phyloP scores from a whole-genome alignment of 2,329 filamentous ascomycete genomes.

The Ascochyta fabae region DNA sequence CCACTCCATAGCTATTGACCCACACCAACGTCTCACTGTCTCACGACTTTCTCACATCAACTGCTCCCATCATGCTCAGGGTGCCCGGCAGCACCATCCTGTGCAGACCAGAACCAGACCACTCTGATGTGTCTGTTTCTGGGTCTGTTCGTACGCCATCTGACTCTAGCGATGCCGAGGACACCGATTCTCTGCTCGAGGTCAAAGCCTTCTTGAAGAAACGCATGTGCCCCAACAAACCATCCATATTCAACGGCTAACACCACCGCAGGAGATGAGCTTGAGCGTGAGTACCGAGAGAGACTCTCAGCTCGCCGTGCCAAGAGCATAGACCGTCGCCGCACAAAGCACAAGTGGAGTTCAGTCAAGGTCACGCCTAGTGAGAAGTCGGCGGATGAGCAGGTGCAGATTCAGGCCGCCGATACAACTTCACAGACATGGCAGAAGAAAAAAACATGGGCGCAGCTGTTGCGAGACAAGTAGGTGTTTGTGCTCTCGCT shows the following conservation, averaged over 20 bases:
- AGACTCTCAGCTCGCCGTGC: background rate
- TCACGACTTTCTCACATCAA: background rate
- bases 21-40: background rate
- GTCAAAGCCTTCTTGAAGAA: background rate
- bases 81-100: background rate
- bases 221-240: background rate
- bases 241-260: background rate
- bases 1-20: background rate
- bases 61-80: background rate
- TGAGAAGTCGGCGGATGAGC: background rate
- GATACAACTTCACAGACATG: background rate
- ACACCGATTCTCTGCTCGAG: background rate
- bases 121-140: background rate
- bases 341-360: conserved; percentile 1
- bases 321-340: background rate
- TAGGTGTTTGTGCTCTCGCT: too few relatives aligned
- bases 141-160: background rate
- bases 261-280: background rate
- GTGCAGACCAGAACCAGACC: background rate
- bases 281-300: background rate
- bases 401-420: background rate
- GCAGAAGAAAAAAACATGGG: too few relatives aligned
- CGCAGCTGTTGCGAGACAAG: too few relatives aligned
- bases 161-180: too few relatives aligned
- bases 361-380: background rate